These are phyloP conservation scores for Cladosporium austrohemisphaericum DNA, from an alignment of 2,329 filamentous ascomycete species.

Conservation along the genomic window DNA sequence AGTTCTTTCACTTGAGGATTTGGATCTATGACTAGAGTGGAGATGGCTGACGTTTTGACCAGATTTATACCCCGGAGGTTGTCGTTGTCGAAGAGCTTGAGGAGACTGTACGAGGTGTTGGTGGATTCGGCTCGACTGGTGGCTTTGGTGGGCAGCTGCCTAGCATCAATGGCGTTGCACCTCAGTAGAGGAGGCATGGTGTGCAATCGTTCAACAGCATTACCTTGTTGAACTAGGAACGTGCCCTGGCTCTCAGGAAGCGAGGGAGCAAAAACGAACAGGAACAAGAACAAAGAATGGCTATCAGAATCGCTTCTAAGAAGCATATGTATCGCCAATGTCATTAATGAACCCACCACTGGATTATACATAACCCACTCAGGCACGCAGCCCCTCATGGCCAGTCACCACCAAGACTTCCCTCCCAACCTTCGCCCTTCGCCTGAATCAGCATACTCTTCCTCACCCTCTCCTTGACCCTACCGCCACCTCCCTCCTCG, in stretches of 20 bases:
- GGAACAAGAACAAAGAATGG: too few relatives aligned
- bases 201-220: neutral
- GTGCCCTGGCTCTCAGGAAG: too few relatives aligned
- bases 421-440: constrained; percentile 26
- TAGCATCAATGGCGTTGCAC: constrained; percentile 24
- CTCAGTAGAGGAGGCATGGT: neutral
- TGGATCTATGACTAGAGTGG: neutral
- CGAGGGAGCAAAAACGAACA: too few relatives aligned
- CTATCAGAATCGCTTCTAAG: too few relatives aligned
- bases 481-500: constrained; percentile 9
- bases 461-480: constrained; percentile 61
- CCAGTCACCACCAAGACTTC: constrained; percentile 25
- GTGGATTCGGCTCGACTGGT: constrained; percentile 89
- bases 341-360: too few relatives aligned
- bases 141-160: constrained; percentile 36
- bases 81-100: constrained; percentile 84
- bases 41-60: constrained; percentile 17
- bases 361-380: neutral
- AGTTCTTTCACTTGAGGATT: constrained; percentile 21
- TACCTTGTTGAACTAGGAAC: too few relatives aligned
- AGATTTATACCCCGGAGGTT: constrained; percentile 89
- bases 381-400: constrained; percentile 11
- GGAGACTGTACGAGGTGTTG: constrained; percentile 83
- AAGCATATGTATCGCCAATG: too few relatives aligned
- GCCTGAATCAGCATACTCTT: constrained; percentile 76